Evolutionary conservation across 495 filamentous ascomycete species (phyloP).

Genomic region (Sphaerosporella brunnea): DNA sequence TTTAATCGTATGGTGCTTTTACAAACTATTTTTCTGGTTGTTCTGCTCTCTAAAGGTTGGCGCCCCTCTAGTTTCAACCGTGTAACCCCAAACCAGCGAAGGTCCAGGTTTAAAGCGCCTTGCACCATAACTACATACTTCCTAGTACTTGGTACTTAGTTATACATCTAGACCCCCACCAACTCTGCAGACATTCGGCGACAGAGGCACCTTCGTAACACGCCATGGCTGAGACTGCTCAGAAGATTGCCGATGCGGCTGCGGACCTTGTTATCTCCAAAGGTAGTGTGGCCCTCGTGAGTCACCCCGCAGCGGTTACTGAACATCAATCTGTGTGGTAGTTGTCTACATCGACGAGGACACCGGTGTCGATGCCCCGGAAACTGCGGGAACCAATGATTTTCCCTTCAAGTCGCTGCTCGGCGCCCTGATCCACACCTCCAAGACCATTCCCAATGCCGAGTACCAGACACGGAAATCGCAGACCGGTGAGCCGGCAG

Average conservation of each 20-base stretch:
- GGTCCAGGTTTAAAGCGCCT: too few species aligned
- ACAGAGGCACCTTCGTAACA: too few species aligned
- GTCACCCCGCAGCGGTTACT: constrained; percentile 4
- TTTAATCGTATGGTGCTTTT: too few species aligned
- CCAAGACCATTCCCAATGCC: constrained; percentile 31
- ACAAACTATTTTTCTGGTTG: too few species aligned
- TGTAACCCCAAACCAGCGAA: too few species aligned
- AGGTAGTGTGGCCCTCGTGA: not conserved
- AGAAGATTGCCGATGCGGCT: constrained; percentile 11
- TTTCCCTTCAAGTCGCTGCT: constrained; percentile 52
- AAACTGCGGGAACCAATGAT: constrained; percentile 39
- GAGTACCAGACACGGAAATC: constrained; percentile 48
- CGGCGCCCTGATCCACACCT: constrained; percentile 42
- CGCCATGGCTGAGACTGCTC: constrained; percentile 21
- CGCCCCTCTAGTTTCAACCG: too few species aligned
- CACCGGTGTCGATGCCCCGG: constrained; percentile 39
- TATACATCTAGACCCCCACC: too few species aligned
- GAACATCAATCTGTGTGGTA: too few species aligned
- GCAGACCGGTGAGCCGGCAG: constrained; percentile 36
- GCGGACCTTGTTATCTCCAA: constrained; percentile 16
- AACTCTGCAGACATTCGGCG: too few species aligned
- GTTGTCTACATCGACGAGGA: constrained; percentile 53
- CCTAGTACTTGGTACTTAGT: too few species aligned
- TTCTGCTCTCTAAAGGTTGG: too few species aligned
- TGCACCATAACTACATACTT: too few species aligned